Base-by-base conservation (phyloP, 2,329 filamentous ascomycete species). In the Tetracladium maxilliforme region DNA sequence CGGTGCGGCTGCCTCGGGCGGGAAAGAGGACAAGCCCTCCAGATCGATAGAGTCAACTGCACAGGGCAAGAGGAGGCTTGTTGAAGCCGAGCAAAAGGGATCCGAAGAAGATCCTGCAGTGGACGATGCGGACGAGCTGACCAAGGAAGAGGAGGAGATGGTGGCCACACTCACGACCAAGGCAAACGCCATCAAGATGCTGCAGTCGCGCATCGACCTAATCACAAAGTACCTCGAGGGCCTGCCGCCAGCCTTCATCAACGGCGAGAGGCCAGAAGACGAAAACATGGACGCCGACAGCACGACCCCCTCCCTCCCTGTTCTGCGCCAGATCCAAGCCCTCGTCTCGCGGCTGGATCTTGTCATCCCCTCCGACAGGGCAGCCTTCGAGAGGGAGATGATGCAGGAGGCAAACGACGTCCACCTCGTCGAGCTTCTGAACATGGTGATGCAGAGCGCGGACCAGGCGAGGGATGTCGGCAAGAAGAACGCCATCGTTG, bases 161-260 rank as follows among this genome's bases (percentile, higher is more conserved):
- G 58, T 75, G 28, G 59, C 67, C 14, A 56, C 67, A 10, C 69
- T 98, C 13, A 90, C 76, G 15, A 79, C 84, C 32, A 93, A 92
- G 42, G 69, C 78, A 33, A 95, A 94, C 49, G 86, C 90, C 14
- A 77, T 94, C 43, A 87, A 84, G 53, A 94, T 93, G 73, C 70
- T 98, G 15, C 75, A 87, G 41, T 70, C 74, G 6, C 71, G 81
- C 24, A 70, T 90, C 37, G 63, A 67, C 22, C 64, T 87, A 28
- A 65, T 87, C 36, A 65, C 66, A 31, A 61, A 61, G n/a, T 95
- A 94, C 45, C 70, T 98, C 23, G 60, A 75, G 33, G 66, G 64
- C 10, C 64, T 90, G 3, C 77, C 79, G 2, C 61, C 69, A 5
- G 6, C 21, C 16, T 16, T 18, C 8, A 7, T 24, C 14, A 11